Percentiles rank a stretch among this genome's conserved stretches.
These are phyloP conservation scores for Marsdenia floribunda DNA, from an alignment of 257 asterid genomes.

Conservation along the genomic window DNA sequence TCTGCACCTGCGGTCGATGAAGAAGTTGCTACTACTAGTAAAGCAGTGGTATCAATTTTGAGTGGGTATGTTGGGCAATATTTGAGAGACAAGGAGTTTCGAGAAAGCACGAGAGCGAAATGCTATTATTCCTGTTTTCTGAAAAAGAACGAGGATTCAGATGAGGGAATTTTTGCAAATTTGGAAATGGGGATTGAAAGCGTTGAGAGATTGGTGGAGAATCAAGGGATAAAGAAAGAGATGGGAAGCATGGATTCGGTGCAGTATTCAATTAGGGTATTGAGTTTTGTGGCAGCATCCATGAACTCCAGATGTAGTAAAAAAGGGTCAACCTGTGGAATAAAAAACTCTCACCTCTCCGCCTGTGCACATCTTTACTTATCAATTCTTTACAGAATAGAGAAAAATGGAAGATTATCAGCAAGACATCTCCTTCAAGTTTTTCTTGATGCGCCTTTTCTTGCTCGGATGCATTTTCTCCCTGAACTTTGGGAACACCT, in stretches of 20 bases:
- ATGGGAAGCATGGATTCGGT: slow-evolving; percentile 34
- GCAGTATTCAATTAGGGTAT: slow-evolving; percentile 40
- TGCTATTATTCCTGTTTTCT: slow-evolving; percentile 43
- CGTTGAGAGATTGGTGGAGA: slow-evolving; percentile 46
- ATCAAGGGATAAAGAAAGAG: slow-evolving; percentile 25
- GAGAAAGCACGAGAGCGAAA: slow-evolving; percentile 34
- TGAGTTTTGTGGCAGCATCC: slow-evolving; percentile 38
- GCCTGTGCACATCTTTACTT: slow-evolving; percentile 70
- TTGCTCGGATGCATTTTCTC: slow-evolving; percentile 64
- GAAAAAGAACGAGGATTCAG: slow-evolving; percentile 17
- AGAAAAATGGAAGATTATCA: slow-evolving; percentile 47
- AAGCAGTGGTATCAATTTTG: slow-evolving; percentile 60
- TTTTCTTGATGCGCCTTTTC: slow-evolving; percentile 52
- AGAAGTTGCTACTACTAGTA: slow-evolving; percentile 33
- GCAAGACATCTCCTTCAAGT: slow-evolving; percentile 60
- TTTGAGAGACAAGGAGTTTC: slow-evolving; percentile 36
- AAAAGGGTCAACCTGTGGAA: slow-evolving; percentile 23
- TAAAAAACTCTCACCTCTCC: slow-evolving; percentile 34
- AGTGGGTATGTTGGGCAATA: slow-evolving; percentile 53
- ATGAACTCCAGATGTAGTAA: slow-evolving; percentile 23
- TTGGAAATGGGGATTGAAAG: slow-evolving; percentile 49
- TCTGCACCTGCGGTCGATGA: slow-evolving; percentile 56
- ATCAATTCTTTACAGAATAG: slow-evolving; percentile 53
- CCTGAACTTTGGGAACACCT: slow-evolving; percentile 80
- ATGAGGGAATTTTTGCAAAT: slow-evolving; percentile 27